A percentile compares a stretch with the other conserved stretches of the same genome.
phyloP scores from a whole-genome alignment of 208 protist genomes.

The Trypanosoma platydactyli region DNA sequence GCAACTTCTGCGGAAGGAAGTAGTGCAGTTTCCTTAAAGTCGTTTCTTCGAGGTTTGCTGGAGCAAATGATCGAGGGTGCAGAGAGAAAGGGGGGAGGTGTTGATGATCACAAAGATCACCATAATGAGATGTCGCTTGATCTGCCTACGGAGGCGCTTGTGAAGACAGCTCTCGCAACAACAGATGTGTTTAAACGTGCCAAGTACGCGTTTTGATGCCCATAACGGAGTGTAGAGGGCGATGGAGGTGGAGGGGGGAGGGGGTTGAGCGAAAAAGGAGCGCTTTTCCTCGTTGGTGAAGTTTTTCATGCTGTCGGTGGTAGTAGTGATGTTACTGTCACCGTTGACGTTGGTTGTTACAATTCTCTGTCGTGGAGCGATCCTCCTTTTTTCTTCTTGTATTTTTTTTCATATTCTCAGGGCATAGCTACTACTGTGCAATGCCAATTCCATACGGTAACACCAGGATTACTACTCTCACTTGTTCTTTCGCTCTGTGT shows the following conservation, averaged over 20 bases:
- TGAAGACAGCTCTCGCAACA: conserved; percentile 16
- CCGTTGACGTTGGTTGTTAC: conserved; percentile 11
- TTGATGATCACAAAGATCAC: not conserved
- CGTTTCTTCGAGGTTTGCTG: conserved; percentile 61
- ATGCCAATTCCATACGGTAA: no score
- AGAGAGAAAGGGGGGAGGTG: not conserved
- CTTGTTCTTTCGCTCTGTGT: conserved; percentile 1
- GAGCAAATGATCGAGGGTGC: conserved; percentile 28
- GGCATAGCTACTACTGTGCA: no score
- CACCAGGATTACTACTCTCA: conserved; percentile 1
- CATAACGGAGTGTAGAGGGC: not conserved
- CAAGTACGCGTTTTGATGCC: conserved; percentile 18
- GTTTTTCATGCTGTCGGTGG: no score
- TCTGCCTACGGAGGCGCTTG: conserved; percentile 25
- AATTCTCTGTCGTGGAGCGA: not conserved
- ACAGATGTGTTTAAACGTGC: conserved; percentile 19
- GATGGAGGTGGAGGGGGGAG: not conserved
- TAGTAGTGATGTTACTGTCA: no score
- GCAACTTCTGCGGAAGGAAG: conserved; percentile 45
- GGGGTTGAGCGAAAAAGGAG: not conserved
- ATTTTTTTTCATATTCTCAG: no score
- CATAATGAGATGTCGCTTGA: not conserved
- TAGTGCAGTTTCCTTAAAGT: conserved; percentile 47
- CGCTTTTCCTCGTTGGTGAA: conserved; percentile 19
- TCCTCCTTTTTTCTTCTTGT: no score